Evolutionary conservation across 805 yeast genomes (phyloP).

Genomic region (Candida stauntonica): DNA sequence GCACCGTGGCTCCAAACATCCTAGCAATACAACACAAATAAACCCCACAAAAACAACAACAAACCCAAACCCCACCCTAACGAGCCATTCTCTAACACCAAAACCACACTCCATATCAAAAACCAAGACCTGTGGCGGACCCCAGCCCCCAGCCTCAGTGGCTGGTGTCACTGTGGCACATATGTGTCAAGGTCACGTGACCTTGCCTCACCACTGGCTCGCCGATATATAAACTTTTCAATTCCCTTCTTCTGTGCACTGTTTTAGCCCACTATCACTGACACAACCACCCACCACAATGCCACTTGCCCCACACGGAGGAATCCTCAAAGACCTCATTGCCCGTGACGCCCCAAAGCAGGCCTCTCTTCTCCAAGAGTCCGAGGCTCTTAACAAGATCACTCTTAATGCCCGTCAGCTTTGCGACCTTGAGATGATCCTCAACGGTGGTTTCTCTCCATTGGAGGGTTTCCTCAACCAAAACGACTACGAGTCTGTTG

Average conservation of each 20-base stretch:
- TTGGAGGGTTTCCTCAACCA: slow-evolving; percentile 60
- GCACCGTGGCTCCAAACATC: too few species aligned
- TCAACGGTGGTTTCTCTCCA: slow-evolving; percentile 94
- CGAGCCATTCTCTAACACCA: too few species aligned
- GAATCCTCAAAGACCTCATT: slow-evolving; percentile 77
- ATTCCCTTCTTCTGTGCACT: too few species aligned
- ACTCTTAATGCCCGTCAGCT: slow-evolving; percentile 79
- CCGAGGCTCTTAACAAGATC: slow-evolving; percentile 41
- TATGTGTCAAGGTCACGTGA: not conserved
- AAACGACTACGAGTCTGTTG: slow-evolving; percentile 62
- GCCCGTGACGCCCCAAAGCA: slow-evolving; percentile 71
- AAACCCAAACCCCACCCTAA: too few species aligned
- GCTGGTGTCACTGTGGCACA: slow-evolving; percentile 29
- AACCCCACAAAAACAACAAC: too few species aligned
- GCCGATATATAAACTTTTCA: not conserved
- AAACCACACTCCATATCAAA: too few species aligned
- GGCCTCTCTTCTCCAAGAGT: slow-evolving; percentile 52
- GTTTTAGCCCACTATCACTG: too few species aligned
- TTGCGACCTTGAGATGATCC: slow-evolving; percentile 87
- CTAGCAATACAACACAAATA: too few species aligned
- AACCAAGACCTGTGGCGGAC: too few species aligned
- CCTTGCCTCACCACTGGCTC: not conserved
- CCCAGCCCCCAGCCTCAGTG: too few species aligned
- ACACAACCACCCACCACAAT: slow-evolving; percentile 32
- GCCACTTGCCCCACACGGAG: slow-evolving; percentile 86